phyloP scores from a whole-genome alignment of 257 asterid species.

The Catharanthus roseus region DNA sequence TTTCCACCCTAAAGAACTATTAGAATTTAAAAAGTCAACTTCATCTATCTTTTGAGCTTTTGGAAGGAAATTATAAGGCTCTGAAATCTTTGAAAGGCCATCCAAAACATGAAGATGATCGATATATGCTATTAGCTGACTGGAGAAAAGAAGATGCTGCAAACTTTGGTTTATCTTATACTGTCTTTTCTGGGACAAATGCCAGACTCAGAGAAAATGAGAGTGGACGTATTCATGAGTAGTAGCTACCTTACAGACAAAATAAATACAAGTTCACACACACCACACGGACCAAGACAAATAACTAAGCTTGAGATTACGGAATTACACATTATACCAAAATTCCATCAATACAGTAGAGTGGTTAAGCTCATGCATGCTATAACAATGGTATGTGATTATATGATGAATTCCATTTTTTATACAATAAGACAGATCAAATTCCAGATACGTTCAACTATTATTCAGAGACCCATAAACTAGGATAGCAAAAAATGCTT shows the following conservation, averaged over 20 bases:
- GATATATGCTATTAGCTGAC: neutral
- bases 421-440: neutral
- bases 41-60: neutral
- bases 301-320: neutral
- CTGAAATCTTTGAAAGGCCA: neutral
- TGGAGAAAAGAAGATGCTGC: neutral
- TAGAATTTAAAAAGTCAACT: neutral
- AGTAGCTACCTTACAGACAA: neutral
- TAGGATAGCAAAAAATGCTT: neutral
- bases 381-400: neutral
- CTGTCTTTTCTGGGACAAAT: neutral
- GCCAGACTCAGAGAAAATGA: neutral
- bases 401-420: neutral
- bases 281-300: neutral
- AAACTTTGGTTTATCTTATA: neutral
- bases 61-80: neutral
- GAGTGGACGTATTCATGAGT: neutral
- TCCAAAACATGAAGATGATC: neutral
- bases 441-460: neutral
- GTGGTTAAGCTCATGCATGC: neutral
- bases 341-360: neutral
- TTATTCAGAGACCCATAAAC: neutral
- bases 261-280: neutral
- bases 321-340: neutral
- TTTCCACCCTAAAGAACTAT: neutral